phyloP scores from a whole-genome alignment of 306 rosid genomes.

The Mimosa bimucronata region DNA sequence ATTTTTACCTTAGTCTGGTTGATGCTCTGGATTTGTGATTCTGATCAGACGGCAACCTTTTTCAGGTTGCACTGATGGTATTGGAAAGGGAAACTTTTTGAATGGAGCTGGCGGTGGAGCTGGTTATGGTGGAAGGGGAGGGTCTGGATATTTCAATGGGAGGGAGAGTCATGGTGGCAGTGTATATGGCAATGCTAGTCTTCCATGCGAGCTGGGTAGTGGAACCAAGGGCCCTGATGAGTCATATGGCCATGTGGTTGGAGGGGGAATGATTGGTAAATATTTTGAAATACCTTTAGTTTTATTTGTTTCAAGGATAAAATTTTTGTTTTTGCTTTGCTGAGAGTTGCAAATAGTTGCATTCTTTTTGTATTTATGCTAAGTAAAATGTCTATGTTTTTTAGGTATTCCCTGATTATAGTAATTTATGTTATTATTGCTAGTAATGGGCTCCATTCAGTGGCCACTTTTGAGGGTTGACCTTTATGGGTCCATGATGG shows the following conservation, averaged over 20 bases:
- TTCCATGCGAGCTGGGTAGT: slow-evolving; percentile 97
- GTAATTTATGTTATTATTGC: slow-evolving; percentile 43
- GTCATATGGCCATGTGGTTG: slow-evolving; percentile 68
- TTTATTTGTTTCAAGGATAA: slow-evolving; percentile 27
- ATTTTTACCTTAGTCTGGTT: not conserved
- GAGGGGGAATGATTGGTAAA: slow-evolving; percentile 98
- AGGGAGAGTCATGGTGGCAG: slow-evolving; percentile 77
- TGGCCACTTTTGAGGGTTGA: slow-evolving; percentile 90
- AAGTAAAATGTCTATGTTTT: slow-evolving; percentile 30
- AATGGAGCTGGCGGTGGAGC: slow-evolving; percentile 99
- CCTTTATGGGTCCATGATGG: slow-evolving; percentile 78
- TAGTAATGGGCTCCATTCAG: slow-evolving; percentile 93
- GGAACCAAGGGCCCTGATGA: slow-evolving; percentile 85
- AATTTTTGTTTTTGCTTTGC: slow-evolving; percentile 24
- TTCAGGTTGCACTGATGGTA: slow-evolving; percentile 92
- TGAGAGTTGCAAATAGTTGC: slow-evolving; percentile 33
- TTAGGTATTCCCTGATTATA: slow-evolving; percentile 20
- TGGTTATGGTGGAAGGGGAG: slow-evolving; percentile 99
- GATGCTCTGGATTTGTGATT: slow-evolving; percentile 33
- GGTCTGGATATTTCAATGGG: slow-evolving; percentile 90
- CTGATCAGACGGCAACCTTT: slow-evolving; percentile 41
- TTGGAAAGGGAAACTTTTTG: slow-evolving; percentile 93
- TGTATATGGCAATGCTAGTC: slow-evolving; percentile 88
- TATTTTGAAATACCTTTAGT: slow-evolving; percentile 21
- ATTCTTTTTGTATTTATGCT: slow-evolving; percentile 9